phyloP scores from a whole-genome alignment of 208 protist species.

The Leishmania arabica region DNA sequence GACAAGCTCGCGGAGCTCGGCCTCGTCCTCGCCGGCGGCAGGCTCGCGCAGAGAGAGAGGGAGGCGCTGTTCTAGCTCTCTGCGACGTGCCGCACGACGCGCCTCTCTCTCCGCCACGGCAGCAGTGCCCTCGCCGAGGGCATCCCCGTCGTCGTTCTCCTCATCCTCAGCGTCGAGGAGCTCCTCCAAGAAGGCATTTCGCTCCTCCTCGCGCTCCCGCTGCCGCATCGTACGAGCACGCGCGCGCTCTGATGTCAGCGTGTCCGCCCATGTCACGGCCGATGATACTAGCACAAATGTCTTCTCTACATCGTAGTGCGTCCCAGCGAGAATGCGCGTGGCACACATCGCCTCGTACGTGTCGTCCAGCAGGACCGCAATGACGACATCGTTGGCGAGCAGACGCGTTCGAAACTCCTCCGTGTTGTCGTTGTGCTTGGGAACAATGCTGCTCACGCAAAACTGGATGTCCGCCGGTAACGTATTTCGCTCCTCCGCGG shows the following conservation, averaged over 20 bases:
- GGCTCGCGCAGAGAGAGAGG: constrained; percentile 30
- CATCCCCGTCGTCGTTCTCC: constrained; percentile 28
- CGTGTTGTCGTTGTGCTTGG: constrained; percentile 71
- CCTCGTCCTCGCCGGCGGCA: constrained; percentile 36
- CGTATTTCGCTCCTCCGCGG: constrained; percentile 14
- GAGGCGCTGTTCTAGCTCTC: constrained; percentile 21
- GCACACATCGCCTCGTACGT: constrained; percentile 83
- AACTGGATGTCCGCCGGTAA: constrained; percentile 43
- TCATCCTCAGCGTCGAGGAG: constrained; percentile 42
- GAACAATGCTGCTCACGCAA: constrained; percentile 58
- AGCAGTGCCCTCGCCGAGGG: background rate
- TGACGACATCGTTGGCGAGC: constrained; percentile 82
- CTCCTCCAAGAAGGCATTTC: constrained; percentile 38
- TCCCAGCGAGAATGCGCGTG: constrained; percentile 74
- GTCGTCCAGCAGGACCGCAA: constrained; percentile 84
- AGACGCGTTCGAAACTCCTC: constrained; percentile 59
- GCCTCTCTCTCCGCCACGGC: constrained; percentile 19
- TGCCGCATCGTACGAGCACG: constrained; percentile 35
- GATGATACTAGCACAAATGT: constrained; percentile 92
- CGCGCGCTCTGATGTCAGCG: constrained; percentile 56
- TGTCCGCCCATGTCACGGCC: constrained; percentile 85
- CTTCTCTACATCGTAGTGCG: constrained; percentile 92
- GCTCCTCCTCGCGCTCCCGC: constrained; percentile 48
- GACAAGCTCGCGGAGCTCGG: constrained; percentile 58
- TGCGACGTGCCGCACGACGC: constrained; percentile 13